Evolutionary conservation across 2,329 filamentous ascomycete genomes (phyloP).

Genomic region (Fusarium sp.): DNA sequence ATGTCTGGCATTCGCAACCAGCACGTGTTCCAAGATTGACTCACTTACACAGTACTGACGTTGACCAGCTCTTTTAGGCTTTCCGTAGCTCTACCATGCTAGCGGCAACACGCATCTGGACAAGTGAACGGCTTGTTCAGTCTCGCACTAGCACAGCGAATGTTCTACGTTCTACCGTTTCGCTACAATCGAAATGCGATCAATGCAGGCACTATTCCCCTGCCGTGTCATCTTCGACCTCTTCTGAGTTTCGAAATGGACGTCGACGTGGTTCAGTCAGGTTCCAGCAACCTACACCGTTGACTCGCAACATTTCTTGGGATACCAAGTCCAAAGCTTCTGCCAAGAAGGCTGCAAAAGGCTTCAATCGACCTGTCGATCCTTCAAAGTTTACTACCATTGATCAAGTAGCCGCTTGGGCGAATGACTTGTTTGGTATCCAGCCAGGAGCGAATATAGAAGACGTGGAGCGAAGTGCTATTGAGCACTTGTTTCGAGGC

Average conservation of each 20-base stretch:
- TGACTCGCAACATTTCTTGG: conserved; percentile 58
- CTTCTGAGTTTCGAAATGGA: conserved; percentile 53
- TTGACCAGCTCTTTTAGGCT: background rate
- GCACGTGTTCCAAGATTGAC: background rate
- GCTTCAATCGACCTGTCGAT: conserved; percentile 49
- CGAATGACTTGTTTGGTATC: conserved; percentile 49
- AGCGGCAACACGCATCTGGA: conserved; percentile 40
- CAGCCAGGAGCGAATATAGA: conserved; percentile 54
- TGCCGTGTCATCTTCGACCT: conserved; percentile 56
- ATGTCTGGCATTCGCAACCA: background rate
- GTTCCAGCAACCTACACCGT: conserved; percentile 56
- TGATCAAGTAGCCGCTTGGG: conserved; percentile 48
- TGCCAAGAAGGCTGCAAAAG: conserved; percentile 54
- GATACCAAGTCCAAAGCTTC: conserved; percentile 52
- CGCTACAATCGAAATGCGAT: conserved; percentile 28
- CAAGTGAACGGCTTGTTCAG: conserved; percentile 42
- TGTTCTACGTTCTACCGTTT: conserved; percentile 19
- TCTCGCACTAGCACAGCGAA: conserved; percentile 15
- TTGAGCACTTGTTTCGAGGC: conserved; percentile 55
- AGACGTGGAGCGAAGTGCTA: conserved; percentile 55
- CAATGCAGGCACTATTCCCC: conserved; percentile 58
- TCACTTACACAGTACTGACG: background rate
- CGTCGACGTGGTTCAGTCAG: conserved; percentile 55
- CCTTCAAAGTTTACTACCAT: conserved; percentile 48
- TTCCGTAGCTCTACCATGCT: conserved; percentile 30